Evolutionary conservation across 177 flowering plant species (phyloP).

Genomic region (Telopea speciosissima): DNA sequence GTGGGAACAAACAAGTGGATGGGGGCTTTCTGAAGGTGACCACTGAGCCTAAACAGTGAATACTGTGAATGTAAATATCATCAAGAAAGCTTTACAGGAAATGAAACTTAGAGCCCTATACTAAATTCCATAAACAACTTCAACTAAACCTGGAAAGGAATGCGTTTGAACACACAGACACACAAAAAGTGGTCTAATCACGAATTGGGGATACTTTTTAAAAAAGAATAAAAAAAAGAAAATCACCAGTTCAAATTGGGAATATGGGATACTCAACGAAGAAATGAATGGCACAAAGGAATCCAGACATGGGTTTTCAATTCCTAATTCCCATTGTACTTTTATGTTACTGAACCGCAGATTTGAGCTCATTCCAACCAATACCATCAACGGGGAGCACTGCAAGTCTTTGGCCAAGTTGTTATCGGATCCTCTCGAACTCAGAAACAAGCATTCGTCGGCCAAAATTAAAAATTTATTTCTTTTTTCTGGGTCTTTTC

Average conservation of each 20-base stretch:
- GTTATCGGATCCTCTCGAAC: background rate
- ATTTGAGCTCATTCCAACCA: background rate
- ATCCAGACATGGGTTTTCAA: background rate
- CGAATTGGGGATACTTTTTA: background rate
- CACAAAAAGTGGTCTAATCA: background rate
- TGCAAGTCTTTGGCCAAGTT: background rate
- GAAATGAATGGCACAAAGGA: background rate
- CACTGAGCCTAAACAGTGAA: too few relatives aligned
- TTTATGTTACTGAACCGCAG: background rate
- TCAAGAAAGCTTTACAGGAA: too few relatives aligned
- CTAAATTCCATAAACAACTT: background rate
- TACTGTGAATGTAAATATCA: too few relatives aligned
- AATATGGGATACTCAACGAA: background rate
- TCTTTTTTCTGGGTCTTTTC: too few relatives aligned
- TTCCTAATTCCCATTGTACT: background rate
- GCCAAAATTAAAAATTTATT: background rate
- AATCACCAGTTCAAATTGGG: background rate
- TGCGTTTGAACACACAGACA: background rate
- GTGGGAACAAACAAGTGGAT: background rate
- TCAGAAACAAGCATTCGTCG: background rate
- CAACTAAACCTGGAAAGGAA: background rate
- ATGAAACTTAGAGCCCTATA: background rate
- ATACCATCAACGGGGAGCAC: background rate
- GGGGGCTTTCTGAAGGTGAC: too few relatives aligned
- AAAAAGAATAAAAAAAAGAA: background rate